Evolutionary conservation across 192 early-diverging fungal genomes (phyloP).

Genomic region (Entomortierella beljakovae): DNA sequence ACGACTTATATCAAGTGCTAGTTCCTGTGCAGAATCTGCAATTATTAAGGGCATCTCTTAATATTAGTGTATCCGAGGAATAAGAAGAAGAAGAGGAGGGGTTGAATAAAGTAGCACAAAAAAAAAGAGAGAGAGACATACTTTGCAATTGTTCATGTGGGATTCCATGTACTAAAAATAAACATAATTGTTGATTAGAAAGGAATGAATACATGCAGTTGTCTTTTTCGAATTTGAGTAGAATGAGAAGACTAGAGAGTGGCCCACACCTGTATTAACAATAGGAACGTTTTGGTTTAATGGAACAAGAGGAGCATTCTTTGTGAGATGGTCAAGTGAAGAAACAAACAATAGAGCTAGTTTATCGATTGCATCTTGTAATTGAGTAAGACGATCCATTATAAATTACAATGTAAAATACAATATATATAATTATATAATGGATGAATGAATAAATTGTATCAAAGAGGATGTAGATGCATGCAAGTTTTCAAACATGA

Average conservation of each 20-base stretch:
- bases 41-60: neutral
- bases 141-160: slow-evolving; percentile 59
- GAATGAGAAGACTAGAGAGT: neutral
- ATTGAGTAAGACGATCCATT: slow-evolving; percentile 68
- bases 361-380: slow-evolving; percentile 68
- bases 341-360: slow-evolving; percentile 65
- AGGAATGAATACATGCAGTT: neutral
- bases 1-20: slow-evolving; percentile 62
- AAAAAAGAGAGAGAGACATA: slow-evolving; percentile 15
- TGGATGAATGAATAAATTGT: neutral
- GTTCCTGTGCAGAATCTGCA: slow-evolving; percentile 59
- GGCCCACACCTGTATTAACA: slow-evolving; percentile 39
- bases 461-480: neutral
- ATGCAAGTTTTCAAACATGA: neutral
- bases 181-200: neutral
- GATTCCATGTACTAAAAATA: slow-evolving; percentile 60
- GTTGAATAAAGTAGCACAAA: no score
- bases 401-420: neutral
- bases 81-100: slow-evolving; percentile 2
- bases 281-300: slow-evolving; percentile 59
- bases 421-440: neutral
- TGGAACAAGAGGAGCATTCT: slow-evolving; percentile 45
- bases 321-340: slow-evolving; percentile 63
- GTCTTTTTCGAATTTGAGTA: no score
- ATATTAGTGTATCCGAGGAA: neutral